A percentile compares a stretch with the other conserved stretches of the same genome.
Evolutionary conservation across 768 basidiomycete genomes (phyloP).

Genomic region (Boletales sp.): DNA sequence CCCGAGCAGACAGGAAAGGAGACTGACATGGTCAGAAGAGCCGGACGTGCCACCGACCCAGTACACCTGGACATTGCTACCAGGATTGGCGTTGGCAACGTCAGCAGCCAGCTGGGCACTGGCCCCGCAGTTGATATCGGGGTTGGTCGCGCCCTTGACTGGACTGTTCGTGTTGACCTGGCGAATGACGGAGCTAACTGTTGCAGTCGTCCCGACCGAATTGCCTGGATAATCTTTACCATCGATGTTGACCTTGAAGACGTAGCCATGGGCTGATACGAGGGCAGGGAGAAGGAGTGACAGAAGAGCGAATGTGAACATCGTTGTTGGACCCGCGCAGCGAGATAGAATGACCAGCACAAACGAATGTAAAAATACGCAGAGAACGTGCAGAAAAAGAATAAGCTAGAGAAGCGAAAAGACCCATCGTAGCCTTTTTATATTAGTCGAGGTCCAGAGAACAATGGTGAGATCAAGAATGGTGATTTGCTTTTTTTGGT

Average conservation of each 20-base stretch:
- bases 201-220: conserved; percentile 23
- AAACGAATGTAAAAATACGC: conserved; percentile 1
- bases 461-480: neutral
- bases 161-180: conserved; percentile 41
- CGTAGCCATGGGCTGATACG: conserved; percentile 28
- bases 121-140: conserved; percentile 55
- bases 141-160: conserved; percentile 54
- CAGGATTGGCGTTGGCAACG: conserved; percentile 55
- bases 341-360: conserved; percentile 12
- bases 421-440: too few relatives aligned
- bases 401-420: neutral
- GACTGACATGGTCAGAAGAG: conserved; percentile 22
- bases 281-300: conserved; percentile 16
- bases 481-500: neutral
- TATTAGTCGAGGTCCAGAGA: too few relatives aligned
- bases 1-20: neutral
- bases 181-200: conserved; percentile 38
- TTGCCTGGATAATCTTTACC: conserved; percentile 30
- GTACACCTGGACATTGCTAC: conserved; percentile 47
- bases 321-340: conserved; percentile 17
- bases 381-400: neutral
- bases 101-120: conserved; percentile 45
- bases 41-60: conserved; percentile 47
- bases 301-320: conserved; percentile 11
- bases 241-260: conserved; percentile 25